Evolutionary conservation across 352 stramenopile species (phyloP).

Genomic region (Globisporangium yorkense): DNA sequence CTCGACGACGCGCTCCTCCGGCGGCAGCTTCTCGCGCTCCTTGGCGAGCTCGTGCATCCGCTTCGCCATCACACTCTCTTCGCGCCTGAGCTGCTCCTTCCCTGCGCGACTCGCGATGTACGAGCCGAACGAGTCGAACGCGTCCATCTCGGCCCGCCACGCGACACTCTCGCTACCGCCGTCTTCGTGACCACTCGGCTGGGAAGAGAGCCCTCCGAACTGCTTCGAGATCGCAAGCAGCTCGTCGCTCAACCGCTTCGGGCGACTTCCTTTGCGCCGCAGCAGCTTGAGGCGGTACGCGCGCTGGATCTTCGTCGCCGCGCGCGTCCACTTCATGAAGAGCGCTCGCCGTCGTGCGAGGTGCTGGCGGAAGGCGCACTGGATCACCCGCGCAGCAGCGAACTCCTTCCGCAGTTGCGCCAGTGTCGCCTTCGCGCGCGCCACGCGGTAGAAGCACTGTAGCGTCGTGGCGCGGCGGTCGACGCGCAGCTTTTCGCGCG

Average conservation of each 20-base stretch:
- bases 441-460: constrained; percentile 42
- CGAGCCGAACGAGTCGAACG: constrained; percentile 51
- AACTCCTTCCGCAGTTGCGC: constrained; percentile 24
- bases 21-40: constrained; percentile 28
- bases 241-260: constrained; percentile 38
- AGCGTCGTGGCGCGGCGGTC: constrained; percentile 24
- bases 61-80: constrained; percentile 36
- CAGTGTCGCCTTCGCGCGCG: constrained; percentile 21
- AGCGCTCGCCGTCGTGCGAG: constrained; percentile 44
- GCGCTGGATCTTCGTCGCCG: constrained; percentile 46
- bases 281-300: constrained; percentile 48
- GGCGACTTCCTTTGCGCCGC: constrained; percentile 26
- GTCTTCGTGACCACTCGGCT: neutral
- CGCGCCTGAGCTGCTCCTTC: constrained; percentile 41
- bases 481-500: constrained; percentile 17
- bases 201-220: constrained; percentile 22
- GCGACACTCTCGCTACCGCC: neutral
- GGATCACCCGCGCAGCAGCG: constrained; percentile 34
- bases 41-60: constrained; percentile 32
- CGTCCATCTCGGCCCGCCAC: constrained; percentile 46
- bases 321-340: constrained; percentile 44
- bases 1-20: constrained; percentile 38
- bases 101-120: constrained; percentile 45
- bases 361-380: constrained; percentile 64
- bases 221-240: constrained; percentile 36